Evolutionary conservation across 208 protist species (phyloP), one percentile per base, ranked within the genome.

Genomic region (Polymyxa betae): DNA sequence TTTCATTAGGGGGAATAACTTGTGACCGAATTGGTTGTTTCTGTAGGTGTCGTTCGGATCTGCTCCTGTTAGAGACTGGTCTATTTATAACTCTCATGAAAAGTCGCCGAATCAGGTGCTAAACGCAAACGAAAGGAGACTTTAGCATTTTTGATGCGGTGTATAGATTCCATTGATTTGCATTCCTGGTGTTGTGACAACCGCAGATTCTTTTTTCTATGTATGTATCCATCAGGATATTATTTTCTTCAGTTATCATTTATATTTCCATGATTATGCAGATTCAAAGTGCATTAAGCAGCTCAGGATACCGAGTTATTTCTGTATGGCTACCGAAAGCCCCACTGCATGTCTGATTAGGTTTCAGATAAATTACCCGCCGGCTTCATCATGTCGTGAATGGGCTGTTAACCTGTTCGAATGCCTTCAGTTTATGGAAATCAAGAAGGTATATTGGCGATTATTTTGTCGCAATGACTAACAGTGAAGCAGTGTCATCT

Each of bases 331-430:
- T 60, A 29, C 24, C 49, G 49, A 60, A 29, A 5, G 24, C 49
- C 12, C 49, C 5, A 60, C 12, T 60, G 24, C 5, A 60, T 24
- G 5, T 60, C 49, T 60, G 49, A 24, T 24, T 60, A 5, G 24
- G n/a, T 24, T 60, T 5, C 49, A 60, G 49, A 60, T 82, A 20
- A n/a, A 82, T 43, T 82, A 82, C n/a, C 72, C 72, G 5, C 35
- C 35, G 35, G 72, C 72, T 20, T 82, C 72, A n/a, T 82, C 72
- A 5, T 35, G 5, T 45, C 5, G 72, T 5, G 72, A 82, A 35
- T 82, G 72, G 72, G 72, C 72, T 35, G 72, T 82, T 43, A 82
- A 82, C 72, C 72, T 82, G 5, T 5, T 82, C 35, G 72, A 82
- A n/a, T 82, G 5, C 72, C 72, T 82, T n/a, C 16, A 82, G 5